Conservation (phyloP, 148 eudicot species). For the Nyssa sinensis region DNA sequence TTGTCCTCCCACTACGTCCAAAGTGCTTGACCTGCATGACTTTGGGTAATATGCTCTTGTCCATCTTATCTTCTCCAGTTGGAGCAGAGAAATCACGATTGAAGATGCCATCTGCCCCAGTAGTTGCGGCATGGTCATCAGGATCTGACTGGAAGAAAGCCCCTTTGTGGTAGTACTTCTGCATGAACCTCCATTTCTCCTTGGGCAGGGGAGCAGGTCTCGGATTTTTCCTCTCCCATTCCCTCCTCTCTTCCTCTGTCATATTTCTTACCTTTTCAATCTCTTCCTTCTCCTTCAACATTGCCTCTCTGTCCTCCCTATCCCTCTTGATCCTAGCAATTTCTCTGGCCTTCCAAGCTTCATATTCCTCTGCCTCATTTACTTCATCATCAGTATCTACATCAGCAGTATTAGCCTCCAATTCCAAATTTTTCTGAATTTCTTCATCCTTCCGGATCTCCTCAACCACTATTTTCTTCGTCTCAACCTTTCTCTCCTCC, state of each 20-base stretch:
- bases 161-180: conserved; percentile 84
- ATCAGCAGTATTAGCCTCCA: conserved; percentile 51
- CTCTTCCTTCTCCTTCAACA: conserved; percentile 77
- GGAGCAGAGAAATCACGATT: conserved; percentile 81
- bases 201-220: conserved; percentile 33
- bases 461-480: conserved; percentile 16
- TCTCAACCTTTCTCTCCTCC: conserved; percentile 19
- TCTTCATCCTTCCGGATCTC: conserved; percentile 17
- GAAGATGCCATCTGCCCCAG: conserved; percentile 46
- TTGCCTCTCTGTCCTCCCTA: conserved; percentile 68
- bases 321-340: conserved; percentile 78
- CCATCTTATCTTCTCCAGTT: conserved; percentile 89
- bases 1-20: conserved; percentile 94
- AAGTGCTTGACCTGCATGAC: conserved; percentile 97
- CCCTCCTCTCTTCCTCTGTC: conserved; percentile 86
- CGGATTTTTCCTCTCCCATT: conserved; percentile 80
- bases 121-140: conserved; percentile 58
- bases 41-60: conserved; percentile 80
- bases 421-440: conserved; percentile 3
- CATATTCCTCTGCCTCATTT: conserved; percentile 83
- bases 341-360: conserved; percentile 72
- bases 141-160: conserved; percentile 68
- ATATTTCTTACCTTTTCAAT: conserved; percentile 78
- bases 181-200: conserved; percentile 84
- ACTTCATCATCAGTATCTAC: conserved; percentile 75